These are phyloP conservation scores for Saccharomycopsis hybrid DNA, from an alignment of 1,139 yeast genomes.

Conservation along the genomic window DNA sequence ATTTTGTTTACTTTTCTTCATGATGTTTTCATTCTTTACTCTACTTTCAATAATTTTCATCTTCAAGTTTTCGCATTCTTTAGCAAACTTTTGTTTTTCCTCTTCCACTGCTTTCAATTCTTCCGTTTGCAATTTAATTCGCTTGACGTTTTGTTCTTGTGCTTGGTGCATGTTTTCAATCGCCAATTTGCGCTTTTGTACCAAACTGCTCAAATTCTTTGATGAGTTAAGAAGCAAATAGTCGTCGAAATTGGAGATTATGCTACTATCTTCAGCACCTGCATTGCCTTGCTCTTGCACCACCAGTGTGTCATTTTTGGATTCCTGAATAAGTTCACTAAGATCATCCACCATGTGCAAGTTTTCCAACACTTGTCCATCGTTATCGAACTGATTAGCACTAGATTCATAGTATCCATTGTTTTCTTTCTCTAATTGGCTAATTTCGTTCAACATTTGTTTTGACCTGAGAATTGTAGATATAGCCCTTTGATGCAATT, in stretches of 20 bases:
- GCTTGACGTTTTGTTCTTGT: background rate
- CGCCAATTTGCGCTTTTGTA: slow-evolving; percentile 8
- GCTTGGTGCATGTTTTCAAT: background rate
- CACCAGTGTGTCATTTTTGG: slow-evolving; percentile 12
- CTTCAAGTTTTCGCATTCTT: background rate
- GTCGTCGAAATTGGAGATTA: slow-evolving; percentile 15
- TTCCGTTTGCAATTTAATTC: background rate
- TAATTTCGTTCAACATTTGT: slow-evolving; percentile 12
- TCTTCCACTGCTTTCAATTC: background rate
- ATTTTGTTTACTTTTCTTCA: background rate
- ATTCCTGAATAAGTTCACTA: slow-evolving; percentile 10
- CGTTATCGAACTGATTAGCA: background rate
- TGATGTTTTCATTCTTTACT: background rate
- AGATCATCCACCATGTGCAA: slow-evolving; percentile 13
- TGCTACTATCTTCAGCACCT: slow-evolving; percentile 8
- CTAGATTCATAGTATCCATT: background rate
- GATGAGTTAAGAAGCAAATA: slow-evolving; percentile 18
- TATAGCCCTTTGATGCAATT: slow-evolving; percentile 4
- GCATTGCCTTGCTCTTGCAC: slow-evolving; percentile 1
- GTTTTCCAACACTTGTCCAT: slow-evolving; percentile 5
- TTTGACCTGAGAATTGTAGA: slow-evolving; percentile 5
- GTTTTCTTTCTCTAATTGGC: slow-evolving; percentile 16
- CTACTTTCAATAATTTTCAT: slow-evolving; percentile 2
- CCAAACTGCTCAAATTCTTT: slow-evolving; percentile 9
- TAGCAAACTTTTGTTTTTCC: too few species aligned